Evolutionary conservation across 805 yeast species (phyloP).

Genomic region (Pichia occidentalis): DNA sequence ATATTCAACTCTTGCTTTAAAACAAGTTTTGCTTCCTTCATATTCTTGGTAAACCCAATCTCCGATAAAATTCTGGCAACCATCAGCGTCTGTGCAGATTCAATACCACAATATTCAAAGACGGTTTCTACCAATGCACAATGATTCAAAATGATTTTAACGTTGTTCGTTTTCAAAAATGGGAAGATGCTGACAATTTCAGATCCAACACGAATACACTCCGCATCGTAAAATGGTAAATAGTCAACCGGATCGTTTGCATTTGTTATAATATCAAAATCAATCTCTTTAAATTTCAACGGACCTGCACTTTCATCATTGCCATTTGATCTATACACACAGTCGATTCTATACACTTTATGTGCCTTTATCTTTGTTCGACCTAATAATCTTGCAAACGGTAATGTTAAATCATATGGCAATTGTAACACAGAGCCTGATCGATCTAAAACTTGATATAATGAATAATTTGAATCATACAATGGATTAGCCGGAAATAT

Average conservation of each 20-base stretch:
- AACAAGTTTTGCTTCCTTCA: constrained; percentile 45
- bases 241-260: constrained; percentile 24
- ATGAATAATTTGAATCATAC: constrained; percentile 53
- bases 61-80: constrained; percentile 72
- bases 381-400: constrained; percentile 81
- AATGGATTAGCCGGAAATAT: constrained; percentile 80
- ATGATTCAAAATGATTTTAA: constrained; percentile 68
- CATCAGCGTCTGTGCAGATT: constrained; percentile 61
- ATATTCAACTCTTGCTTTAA: constrained; percentile 63
- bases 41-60: constrained; percentile 60
- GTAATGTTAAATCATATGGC: constrained; percentile 84
- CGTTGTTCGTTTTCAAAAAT: constrained; percentile 51
- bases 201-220: constrained; percentile 73
- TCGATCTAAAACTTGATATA: constrained; percentile 75
- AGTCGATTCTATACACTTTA: constrained; percentile 70
- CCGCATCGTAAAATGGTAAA: constrained; percentile 71
- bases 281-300: constrained; percentile 70
- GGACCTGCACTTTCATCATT: constrained; percentile 64
- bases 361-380: constrained; percentile 44
- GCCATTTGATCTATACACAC: constrained; percentile 69
- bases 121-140: constrained; percentile 70
- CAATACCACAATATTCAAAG: constrained; percentile 75
- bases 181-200: constrained; percentile 65
- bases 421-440: constrained; percentile 85
- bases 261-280: constrained; percentile 68